These are phyloP conservation scores for Pseudogymnoascus destructans DNA, from an alignment of 2,329 filamentous ascomycete species.

Conservation along the genomic window DNA sequence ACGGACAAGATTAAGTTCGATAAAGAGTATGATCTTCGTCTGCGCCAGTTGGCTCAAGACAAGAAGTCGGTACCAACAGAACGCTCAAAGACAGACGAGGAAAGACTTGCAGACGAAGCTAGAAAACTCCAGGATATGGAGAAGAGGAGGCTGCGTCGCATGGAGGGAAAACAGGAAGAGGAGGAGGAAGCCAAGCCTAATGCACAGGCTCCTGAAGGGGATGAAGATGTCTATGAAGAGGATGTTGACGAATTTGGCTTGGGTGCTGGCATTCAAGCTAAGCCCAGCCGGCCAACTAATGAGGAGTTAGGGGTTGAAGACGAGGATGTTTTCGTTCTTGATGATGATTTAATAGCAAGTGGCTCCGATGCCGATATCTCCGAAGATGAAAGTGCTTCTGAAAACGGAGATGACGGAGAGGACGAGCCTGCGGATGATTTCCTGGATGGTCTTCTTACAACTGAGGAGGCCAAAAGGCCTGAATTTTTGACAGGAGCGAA, in stretches of 20 bases:
- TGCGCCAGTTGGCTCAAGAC: slow-evolving; percentile 74
- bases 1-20: slow-evolving; percentile 57
- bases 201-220: slow-evolving; percentile 25
- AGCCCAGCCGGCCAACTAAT: slow-evolving; percentile 23
- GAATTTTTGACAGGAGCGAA: slow-evolving; percentile 36
- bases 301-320: slow-evolving; percentile 68
- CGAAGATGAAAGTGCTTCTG: slow-evolving; percentile 32
- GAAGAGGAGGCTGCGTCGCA: slow-evolving; percentile 66
- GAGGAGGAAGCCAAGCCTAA: slow-evolving; percentile 31
- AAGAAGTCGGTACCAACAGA: slow-evolving; percentile 74
- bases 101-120: slow-evolving; percentile 66
- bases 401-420: slow-evolving; percentile 29
- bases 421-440: slow-evolving; percentile 54
- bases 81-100: slow-evolving; percentile 82
- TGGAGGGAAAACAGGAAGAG: slow-evolving; percentile 70
- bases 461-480: slow-evolving; percentile 41
- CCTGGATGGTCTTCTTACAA: slow-evolving; percentile 51
- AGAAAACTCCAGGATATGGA: slow-evolving; percentile 68
- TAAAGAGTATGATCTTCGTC: slow-evolving; percentile 73
- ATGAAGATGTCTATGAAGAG: slow-evolving; percentile 28
- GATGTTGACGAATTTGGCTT: slow-evolving; percentile 41
- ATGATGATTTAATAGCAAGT: slow-evolving; percentile 75
- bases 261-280: slow-evolving; percentile 42
- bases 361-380: slow-evolving; percentile 45
- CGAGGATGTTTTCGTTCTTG: slow-evolving; percentile 86